phyloP scores from a whole-genome alignment of 2,329 filamentous ascomycete species.

The Cytospora mali region DNA sequence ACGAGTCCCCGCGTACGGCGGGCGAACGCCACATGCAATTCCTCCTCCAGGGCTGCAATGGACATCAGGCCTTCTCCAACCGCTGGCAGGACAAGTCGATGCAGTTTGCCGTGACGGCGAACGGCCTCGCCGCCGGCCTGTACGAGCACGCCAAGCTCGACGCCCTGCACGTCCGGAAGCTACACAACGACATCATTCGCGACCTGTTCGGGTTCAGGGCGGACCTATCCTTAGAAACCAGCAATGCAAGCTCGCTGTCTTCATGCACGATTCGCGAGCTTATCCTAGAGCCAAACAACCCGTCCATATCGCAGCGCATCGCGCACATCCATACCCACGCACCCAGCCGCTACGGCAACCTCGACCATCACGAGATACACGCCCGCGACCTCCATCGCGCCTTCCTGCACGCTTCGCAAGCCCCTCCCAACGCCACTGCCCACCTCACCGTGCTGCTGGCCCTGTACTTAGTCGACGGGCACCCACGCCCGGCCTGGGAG shows the following conservation, averaged over 20 bases:
- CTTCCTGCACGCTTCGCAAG: conserved; percentile 11
- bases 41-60: conserved; percentile 5
- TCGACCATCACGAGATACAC: conserved; percentile 20
- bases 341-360: conserved; percentile 6
- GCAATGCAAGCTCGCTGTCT: no score
- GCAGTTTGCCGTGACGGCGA: conserved; percentile 28
- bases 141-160: conserved; percentile 30
- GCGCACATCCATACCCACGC: no score
- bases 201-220: conserved; percentile 1
- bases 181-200: conserved; percentile 22
- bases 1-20: neutral
- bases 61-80: neutral
- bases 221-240: no score
- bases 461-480: conserved; percentile 22
- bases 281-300: no score
- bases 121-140: conserved; percentile 26
- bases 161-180: conserved; percentile 22
- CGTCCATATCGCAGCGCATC: no score
- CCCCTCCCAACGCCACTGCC: conserved; percentile 26
- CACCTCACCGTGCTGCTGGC: conserved; percentile 25
- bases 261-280: neutral
- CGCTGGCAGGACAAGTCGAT: conserved; percentile 30
- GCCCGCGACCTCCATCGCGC: conserved; percentile 6
- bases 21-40: conserved; percentile 1
- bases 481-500: conserved; percentile 28